Evolutionary conservation across 2,329 filamentous ascomycete genomes (phyloP).

Genomic region (Diaporthe batatas): DNA sequence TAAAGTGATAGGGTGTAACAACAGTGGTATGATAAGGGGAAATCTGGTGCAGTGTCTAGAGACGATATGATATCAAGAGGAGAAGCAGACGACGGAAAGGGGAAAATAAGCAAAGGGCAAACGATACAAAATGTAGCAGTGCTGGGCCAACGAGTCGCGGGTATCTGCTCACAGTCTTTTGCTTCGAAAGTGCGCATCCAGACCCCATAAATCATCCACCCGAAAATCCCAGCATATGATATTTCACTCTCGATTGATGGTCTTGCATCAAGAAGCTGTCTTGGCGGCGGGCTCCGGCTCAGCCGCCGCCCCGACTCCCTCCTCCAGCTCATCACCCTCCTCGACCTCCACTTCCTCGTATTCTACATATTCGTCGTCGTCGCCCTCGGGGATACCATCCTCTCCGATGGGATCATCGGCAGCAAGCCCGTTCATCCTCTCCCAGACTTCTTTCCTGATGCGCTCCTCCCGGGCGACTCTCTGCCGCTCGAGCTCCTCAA

Average conservation of each 20-base stretch:
- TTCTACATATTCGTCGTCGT: constrained; percentile 37
- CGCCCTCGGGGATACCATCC: constrained; percentile 48
- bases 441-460: constrained; percentile 84
- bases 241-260: background rate
- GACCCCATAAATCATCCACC: constrained; percentile 18
- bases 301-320: constrained; percentile 23
- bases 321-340: constrained; percentile 28
- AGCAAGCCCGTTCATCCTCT: constrained; percentile 71
- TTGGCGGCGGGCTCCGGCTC: constrained; percentile 27
- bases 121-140: constrained; percentile 8
- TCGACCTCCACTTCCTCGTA: constrained; percentile 29
- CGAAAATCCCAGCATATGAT: constrained; percentile 19
- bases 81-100: constrained; percentile 19
- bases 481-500: constrained; percentile 91
- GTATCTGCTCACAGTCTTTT: constrained; percentile 28
- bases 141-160: constrained; percentile 22
- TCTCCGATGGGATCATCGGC: constrained; percentile 58
- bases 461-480: constrained; percentile 88
- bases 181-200: constrained; percentile 4
- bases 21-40: constrained; percentile 28
- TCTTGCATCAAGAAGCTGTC: constrained; percentile 32
- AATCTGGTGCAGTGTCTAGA: constrained; percentile 33
- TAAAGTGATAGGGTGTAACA: constrained; percentile 25
- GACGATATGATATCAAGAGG: constrained; percentile 28
- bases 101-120: background rate